A percentile compares a stretch with the other conserved stretches of the same genome.
Evolutionary conservation across 306 rosid genomes (phyloP).

Genomic region (Hippophae rhamnoides): DNA sequence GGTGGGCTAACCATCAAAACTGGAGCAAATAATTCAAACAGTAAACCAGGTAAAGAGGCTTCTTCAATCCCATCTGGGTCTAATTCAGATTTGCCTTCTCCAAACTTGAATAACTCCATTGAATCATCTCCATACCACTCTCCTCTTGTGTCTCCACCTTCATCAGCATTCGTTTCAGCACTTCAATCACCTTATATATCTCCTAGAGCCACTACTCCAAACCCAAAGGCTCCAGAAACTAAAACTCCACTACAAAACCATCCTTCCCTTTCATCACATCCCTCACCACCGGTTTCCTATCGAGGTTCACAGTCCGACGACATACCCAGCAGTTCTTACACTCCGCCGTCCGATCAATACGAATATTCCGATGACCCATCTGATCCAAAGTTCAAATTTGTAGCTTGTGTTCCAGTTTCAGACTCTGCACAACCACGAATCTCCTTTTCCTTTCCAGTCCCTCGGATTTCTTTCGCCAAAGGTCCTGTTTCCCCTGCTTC

Average conservation of each 20-base stretch:
- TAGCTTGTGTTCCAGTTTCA: slow-evolving; percentile 35
- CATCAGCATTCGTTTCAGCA: slow-evolving; percentile 94
- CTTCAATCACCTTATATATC: slow-evolving; percentile 85
- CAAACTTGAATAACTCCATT: slow-evolving; percentile 32
- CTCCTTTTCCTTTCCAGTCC: slow-evolving; percentile 78
- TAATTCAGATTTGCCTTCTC: slow-evolving; percentile 1
- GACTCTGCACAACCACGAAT: slow-evolving; percentile 52
- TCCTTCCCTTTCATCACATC: slow-evolving; percentile 25
- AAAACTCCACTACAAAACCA: slow-evolving; percentile 9
- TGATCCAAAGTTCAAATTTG: slow-evolving; percentile 34
- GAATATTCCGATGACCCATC: slow-evolving; percentile 55
- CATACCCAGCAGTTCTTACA: slow-evolving; percentile 77
- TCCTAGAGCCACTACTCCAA: slow-evolving; percentile 49
- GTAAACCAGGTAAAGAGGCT: no score
- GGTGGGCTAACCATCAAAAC: no score
- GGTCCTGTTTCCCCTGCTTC: slow-evolving; percentile 52
- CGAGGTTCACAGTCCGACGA: slow-evolving; percentile 41
- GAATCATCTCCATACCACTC: slow-evolving; percentile 60
- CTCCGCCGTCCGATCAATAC: slow-evolving; percentile 80
- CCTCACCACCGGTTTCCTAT: not conserved
- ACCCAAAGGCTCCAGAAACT: no score
- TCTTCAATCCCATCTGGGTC: no score
- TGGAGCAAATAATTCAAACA: no score
- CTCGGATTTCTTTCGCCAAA: slow-evolving; percentile 63
- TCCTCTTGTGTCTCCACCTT: slow-evolving; percentile 80